phyloP scores from a whole-genome alignment of 345 rosid species.

The Gossypium australe region DNA sequence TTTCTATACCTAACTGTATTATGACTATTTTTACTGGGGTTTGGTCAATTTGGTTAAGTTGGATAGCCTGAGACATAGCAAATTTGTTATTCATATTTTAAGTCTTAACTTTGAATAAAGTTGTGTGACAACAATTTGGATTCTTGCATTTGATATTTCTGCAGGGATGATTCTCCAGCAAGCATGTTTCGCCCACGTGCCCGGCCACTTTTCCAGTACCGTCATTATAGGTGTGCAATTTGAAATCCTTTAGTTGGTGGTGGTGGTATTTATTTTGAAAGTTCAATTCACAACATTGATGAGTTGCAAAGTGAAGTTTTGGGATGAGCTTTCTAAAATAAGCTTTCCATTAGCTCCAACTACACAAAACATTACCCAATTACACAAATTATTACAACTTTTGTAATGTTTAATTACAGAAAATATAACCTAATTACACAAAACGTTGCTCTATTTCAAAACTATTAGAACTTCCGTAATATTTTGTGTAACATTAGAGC shows the following conservation, averaged over 20 bases:
- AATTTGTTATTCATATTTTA: not conserved
- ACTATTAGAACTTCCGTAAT: too few species aligned
- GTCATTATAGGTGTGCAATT: slow-evolving; percentile 74
- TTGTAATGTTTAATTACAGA: too few species aligned
- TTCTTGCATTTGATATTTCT: slow-evolving; percentile 14
- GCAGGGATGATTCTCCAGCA: slow-evolving; percentile 87
- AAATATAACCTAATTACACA: too few species aligned
- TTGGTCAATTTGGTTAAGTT: not conserved
- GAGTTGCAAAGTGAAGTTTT: not conserved
- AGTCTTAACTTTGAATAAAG: not conserved
- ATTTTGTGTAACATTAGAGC: too few species aligned
- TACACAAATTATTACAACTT: too few species aligned
- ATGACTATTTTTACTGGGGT: not conserved
- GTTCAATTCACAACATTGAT: not conserved
- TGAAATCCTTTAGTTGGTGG: not conserved
- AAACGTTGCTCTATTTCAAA: too few species aligned
- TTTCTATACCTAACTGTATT: not conserved
- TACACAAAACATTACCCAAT: too few species aligned
- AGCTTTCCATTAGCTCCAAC: too few species aligned
- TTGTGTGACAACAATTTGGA: not conserved
- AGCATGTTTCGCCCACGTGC: slow-evolving; percentile 94
- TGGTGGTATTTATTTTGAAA: slow-evolving; percentile 7
- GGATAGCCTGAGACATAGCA: not conserved
- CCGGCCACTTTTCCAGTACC: slow-evolving; percentile 88
- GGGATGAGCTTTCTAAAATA: too few species aligned